Conservation (phyloP, 140 eudicot genomes). For the Bidens hawaiensis region DNA sequence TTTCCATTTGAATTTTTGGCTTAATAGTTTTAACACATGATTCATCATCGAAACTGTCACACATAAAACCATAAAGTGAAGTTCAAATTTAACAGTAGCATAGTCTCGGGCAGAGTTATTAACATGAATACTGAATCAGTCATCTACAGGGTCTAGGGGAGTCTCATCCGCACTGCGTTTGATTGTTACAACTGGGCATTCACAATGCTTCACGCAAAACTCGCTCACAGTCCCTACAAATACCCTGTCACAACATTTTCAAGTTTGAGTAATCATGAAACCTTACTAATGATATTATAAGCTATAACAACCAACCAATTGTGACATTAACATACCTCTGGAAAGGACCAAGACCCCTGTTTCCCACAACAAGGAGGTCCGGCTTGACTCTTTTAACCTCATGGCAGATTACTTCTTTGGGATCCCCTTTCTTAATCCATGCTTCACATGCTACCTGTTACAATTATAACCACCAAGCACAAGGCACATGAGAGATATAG, state of each 20-base stretch:
- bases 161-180: conserved; percentile 66
- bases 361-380: conserved; percentile 87
- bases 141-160: conserved; percentile 83
- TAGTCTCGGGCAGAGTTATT: neutral
- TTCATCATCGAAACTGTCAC: neutral
- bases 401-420: conserved; percentile 81
- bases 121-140: conserved; percentile 23
- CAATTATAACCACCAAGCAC: neutral
- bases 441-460: conserved; percentile 91
- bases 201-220: conserved; percentile 91
- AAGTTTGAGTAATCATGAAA: neutral
- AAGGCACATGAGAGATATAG: neutral
- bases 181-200: conserved; percentile 85
- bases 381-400: conserved; percentile 77
- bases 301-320: neutral
- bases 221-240: conserved; percentile 98
- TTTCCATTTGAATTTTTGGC: neutral
- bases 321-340: conserved; percentile 56
- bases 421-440: conserved; percentile 83
- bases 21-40: neutral
- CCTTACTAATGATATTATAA: neutral
- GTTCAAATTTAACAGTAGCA: neutral
- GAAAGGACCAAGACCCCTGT: conserved; percentile 97
- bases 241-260: conserved; percentile 50
- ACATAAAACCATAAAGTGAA: neutral